phyloP scores from a whole-genome alignment of 2,329 filamentous ascomycete genomes.

The Fusarium phyllophilum region DNA sequence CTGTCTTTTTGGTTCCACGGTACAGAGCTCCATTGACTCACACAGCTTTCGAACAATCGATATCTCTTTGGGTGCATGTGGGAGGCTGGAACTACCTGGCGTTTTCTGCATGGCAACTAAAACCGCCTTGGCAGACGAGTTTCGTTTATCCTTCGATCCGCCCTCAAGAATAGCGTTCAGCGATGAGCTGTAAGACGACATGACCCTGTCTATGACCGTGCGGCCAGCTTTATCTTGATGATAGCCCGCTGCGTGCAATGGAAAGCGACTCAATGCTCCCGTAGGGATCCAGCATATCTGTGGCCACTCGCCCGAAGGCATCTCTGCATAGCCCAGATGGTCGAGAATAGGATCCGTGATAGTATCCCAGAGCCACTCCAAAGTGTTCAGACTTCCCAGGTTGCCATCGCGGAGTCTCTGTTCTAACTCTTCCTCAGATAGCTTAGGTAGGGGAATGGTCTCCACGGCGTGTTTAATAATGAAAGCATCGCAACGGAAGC shows the following conservation, averaged over 20 bases:
- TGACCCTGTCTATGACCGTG: neutral
- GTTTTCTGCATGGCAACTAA: neutral
- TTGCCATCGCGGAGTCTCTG: neutral
- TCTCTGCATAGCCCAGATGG: fast-evolving
- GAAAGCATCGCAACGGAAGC: neutral
- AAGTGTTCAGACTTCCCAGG: fast-evolving
- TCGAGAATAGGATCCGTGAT: neutral
- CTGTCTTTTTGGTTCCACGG: neutral
- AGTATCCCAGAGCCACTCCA: neutral
- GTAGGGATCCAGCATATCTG: neutral
- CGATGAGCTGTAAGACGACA: neutral
- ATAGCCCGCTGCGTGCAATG: neutral
- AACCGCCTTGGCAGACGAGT: neutral
- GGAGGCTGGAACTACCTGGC: fast-evolving
- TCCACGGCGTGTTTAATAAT: neutral
- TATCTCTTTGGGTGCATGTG: fast-evolving
- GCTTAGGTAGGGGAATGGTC: neutral
- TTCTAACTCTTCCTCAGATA: neutral
- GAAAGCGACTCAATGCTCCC: neutral
- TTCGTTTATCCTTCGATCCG: fast-evolving
- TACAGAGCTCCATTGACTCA: fast-evolving
- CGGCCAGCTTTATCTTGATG: neutral
- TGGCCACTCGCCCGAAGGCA: neutral
- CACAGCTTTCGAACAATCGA: neutral
- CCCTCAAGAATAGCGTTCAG: neutral